Evolutionary conservation across 129 eudicot genomes (phyloP).

Genomic region (Flaveria brownii): DNA sequence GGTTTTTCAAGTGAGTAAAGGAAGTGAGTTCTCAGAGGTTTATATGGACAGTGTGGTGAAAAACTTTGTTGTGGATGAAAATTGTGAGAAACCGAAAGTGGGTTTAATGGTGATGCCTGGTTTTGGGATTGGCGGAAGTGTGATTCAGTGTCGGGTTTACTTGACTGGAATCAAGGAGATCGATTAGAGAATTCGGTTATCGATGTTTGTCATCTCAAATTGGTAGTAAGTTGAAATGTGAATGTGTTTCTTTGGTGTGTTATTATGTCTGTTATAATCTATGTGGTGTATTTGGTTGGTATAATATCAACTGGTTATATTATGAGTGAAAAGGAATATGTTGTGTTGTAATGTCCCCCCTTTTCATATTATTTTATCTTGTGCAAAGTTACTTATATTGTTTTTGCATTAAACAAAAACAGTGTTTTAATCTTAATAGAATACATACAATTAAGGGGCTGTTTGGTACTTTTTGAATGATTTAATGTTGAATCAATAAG

Average conservation of each 20-base stretch:
- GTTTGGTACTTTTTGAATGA: too few species aligned
- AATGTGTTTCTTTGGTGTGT: slow-evolving; percentile 21
- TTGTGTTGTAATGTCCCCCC: neutral
- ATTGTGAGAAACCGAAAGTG: slow-evolving; percentile 60
- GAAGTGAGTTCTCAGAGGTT: slow-evolving; percentile 75
- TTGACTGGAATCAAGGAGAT: slow-evolving; percentile 71
- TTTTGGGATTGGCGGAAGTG: slow-evolving; percentile 76
- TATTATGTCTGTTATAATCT: slow-evolving; percentile 18
- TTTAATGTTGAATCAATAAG: too few species aligned
- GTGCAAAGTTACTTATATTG: neutral
- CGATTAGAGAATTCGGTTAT: slow-evolving; percentile 40
- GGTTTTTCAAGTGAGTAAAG: slow-evolving; percentile 79
- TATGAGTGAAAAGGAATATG: slow-evolving; percentile 35
- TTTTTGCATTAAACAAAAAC: too few species aligned
- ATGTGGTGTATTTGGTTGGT: slow-evolving; percentile 32
- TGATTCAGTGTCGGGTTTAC: slow-evolving; percentile 88
- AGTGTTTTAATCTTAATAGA: too few species aligned
- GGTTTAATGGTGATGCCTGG: slow-evolving; percentile 99
- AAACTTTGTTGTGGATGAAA: slow-evolving; percentile 53
- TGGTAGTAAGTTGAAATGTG: slow-evolving; percentile 22
- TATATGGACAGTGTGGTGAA: slow-evolving; percentile 87
- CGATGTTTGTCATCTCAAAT: neutral
- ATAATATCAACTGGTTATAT: slow-evolving; percentile 23
- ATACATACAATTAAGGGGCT: too few species aligned
- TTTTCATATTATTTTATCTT: neutral